Evolutionary conservation across 2,329 filamentous ascomycete genomes (phyloP), one percentile per base, ranked within the genome.

Genomic region (Grosmannia clavigera): DNA sequence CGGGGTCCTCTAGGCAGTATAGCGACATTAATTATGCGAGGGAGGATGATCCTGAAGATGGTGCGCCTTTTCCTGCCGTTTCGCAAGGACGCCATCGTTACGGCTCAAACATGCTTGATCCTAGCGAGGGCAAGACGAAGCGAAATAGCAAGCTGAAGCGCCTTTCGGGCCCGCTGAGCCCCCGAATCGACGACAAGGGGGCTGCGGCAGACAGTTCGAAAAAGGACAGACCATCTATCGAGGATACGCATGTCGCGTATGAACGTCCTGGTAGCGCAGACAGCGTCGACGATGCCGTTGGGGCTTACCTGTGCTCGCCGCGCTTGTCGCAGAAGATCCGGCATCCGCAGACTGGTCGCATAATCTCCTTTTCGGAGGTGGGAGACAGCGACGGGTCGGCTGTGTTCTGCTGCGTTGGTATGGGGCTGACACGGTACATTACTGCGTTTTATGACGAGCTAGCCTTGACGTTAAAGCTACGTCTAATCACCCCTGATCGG

Each of bases 401-500:
- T 3, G 90, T 99, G 2, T 92, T 99, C 66, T 95, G 94, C 70
- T 99, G 94, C 68, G 91, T 99, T 3, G 94, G 94, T 25, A 99
- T 99, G 94, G 94, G 94, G 0, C 74, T 99, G 67, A 99, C 94
- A 12, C 83, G 94, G 72, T 99, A 94, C 70, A 88, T 99, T 62
- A 96, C 90, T 62, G 91, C 92, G 0, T 99, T 99, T 70, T 99
- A 97, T 69, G 94, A 99, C 70, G 94, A 99, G 71, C 78, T 99
- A 58, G 94, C 94, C 2, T 76, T 89, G 68, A 95, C 92, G 0
- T 76, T 99, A 61, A 94, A 90, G 70, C 74, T 99, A 60, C 84
- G 94, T 25, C 79, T 99, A 58, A 95, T 99, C 65, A 97, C 94
- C 0, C 88, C 92, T 6, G 94, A 99, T 71, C 84, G 94, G 58